phyloP scores from a whole-genome alignment of 352 stramenopile species.

The Saprolegnia diclina region DNA sequence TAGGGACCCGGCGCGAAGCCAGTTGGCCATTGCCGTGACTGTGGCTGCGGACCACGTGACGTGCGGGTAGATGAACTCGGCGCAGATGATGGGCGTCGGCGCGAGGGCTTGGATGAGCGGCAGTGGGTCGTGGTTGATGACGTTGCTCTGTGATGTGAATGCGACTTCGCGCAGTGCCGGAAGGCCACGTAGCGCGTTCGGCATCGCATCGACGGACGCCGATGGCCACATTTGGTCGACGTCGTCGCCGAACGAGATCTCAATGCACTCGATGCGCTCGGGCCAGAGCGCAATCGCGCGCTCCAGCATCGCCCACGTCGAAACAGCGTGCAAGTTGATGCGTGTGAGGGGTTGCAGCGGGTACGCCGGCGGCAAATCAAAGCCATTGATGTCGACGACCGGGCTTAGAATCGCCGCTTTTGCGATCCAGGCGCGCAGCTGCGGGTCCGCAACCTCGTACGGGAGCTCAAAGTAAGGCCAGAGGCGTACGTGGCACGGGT shows the following conservation, averaged over 20 bases:
- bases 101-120: not conserved
- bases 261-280: not conserved
- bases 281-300: not conserved
- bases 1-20: not conserved
- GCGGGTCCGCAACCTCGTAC: not conserved
- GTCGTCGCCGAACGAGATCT: not conserved
- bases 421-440: not conserved
- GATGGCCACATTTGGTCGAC: too few relatives aligned
- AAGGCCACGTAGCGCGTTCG: not conserved
- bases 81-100: not conserved
- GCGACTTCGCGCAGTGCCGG: not conserved
- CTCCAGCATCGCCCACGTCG: not conserved
- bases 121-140: not conserved
- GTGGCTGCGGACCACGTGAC: not conserved
- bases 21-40: not conserved
- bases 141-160: not conserved
- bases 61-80: not conserved
- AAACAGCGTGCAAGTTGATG: not conserved
- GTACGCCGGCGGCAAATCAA: not conserved
- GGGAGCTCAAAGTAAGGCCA: conserved; percentile 5
- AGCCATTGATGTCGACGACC: not conserved
- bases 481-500: not conserved
- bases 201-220: too few relatives aligned
- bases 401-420: not conserved
- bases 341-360: not conserved